These are phyloP conservation scores for Bremia lactucae DNA, from an alignment of 352 stramenopile genomes.

Conservation along the genomic window DNA sequence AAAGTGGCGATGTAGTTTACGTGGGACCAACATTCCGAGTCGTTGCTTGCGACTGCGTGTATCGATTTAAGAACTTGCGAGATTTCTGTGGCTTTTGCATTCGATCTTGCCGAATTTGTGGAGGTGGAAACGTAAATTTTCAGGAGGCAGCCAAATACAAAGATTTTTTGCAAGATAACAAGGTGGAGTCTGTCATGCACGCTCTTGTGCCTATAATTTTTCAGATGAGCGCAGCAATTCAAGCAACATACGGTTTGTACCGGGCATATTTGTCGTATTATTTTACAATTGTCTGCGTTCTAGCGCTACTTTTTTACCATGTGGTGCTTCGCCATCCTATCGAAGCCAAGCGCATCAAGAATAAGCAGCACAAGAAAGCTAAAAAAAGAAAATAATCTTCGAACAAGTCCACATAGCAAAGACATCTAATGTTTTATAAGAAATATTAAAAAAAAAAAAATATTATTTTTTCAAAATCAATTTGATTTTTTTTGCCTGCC, in stretches of 20 bases:
- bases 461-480: no score
- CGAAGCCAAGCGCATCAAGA: conserved; percentile 43
- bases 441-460: no score
- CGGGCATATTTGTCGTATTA: conserved; percentile 49
- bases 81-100: conserved; percentile 74
- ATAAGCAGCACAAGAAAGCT: conserved; percentile 41
- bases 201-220: conserved; percentile 40
- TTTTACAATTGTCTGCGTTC: conserved; percentile 26
- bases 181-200: conserved; percentile 45
- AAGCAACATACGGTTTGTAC: conserved; percentile 33
- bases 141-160: conserved; percentile 66
- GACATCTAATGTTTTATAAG: no score
- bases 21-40: conserved; percentile 75
- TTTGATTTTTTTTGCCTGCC: no score
- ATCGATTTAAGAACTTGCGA: conserved; percentile 44
- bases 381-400: conserved; percentile 44
- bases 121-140: conserved; percentile 65
- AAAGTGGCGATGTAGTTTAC: conserved; percentile 40
- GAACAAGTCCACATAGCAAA: no score
- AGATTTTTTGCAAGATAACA: conserved; percentile 58
- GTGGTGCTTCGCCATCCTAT: conserved; percentile 36
- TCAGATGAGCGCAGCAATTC: conserved; percentile 32
- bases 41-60: conserved; percentile 76
- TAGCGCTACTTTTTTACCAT: conserved; percentile 45
- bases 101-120: conserved; percentile 57